Conservation (phyloP, 257 asterid species). For the Petrea volubilis region DNA sequence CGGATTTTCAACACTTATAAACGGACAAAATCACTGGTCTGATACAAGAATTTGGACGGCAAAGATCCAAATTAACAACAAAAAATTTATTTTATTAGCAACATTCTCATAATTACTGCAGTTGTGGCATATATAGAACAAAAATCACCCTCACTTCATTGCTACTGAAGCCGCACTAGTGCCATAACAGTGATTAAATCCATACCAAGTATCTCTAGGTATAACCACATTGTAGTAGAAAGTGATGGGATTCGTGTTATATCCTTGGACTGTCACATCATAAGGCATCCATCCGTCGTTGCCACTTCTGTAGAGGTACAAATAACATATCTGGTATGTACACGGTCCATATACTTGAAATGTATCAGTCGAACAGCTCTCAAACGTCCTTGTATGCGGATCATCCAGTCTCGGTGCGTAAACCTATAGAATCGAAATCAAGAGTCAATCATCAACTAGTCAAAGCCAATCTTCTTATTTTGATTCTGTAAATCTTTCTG, state of each 20-base stretch:
- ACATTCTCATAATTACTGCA: constrained; percentile 1
- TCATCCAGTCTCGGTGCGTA: constrained; percentile 86
- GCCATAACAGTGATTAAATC: constrained; percentile 60
- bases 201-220: constrained; percentile 77
- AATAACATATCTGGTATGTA: constrained; percentile 83
- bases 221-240: constrained; percentile 66
- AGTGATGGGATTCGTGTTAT: constrained; percentile 47
- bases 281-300: constrained; percentile 88
- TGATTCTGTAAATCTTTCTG: too few species aligned
- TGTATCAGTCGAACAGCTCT: constrained; percentile 76
- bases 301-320: constrained; percentile 89
- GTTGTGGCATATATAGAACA: constrained; percentile 6
- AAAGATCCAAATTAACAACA: not conserved
- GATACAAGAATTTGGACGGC: not conserved
- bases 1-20: not conserved
- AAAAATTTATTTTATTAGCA: not conserved
- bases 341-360: constrained; percentile 76
- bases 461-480: not conserved
- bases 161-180: constrained; percentile 28
- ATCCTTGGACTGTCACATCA: constrained; percentile 66
- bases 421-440: constrained; percentile 43
- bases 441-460: not conserved
- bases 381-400: constrained; percentile 69
- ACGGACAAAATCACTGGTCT: not conserved
- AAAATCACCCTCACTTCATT: not conserved